Conservation (phyloP, 768 basidiomycete genomes). For the Pholiota molesta region DNA sequence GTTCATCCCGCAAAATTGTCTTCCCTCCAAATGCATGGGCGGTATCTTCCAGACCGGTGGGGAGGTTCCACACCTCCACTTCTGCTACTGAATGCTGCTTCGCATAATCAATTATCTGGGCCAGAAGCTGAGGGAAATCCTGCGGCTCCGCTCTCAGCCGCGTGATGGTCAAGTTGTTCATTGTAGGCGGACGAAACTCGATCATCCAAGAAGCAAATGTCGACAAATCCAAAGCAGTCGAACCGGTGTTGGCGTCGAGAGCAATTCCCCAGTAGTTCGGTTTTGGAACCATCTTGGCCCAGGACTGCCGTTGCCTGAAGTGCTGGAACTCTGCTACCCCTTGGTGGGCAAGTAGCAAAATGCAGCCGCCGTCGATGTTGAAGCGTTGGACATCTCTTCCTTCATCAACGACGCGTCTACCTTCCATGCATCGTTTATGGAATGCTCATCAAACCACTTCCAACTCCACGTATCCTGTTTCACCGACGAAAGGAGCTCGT, state of each 20-base stretch:
- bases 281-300: constrained; percentile 13
- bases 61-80: constrained; percentile 51
- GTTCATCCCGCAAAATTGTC: constrained; percentile 34
- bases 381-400: constrained; percentile 28
- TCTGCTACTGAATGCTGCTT: constrained; percentile 28
- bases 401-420: constrained; percentile 41
- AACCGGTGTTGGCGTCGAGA: neutral
- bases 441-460: constrained; percentile 33
- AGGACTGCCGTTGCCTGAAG: constrained; percentile 23
- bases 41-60: constrained; percentile 20
- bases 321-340: constrained; percentile 33
- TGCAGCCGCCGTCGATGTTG: neutral
- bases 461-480: constrained; percentile 10
- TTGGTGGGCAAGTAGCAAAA: constrained; percentile 30
- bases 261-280: constrained; percentile 20
- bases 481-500: constrained; percentile 1
- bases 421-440: constrained; percentile 37
- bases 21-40: constrained; percentile 29
- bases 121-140: constrained; percentile 36
- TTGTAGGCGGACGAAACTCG: constrained; percentile 16
- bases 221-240: constrained; percentile 6
- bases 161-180: constrained; percentile 27
- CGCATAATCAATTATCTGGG: constrained; percentile 30
- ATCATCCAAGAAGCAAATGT: constrained; percentile 32
- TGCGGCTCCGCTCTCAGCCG: constrained; percentile 26